Percentiles rank a stretch among this genome's conserved stretches.
Conservation (phyloP, 352 stramenopile species). For the Pythium pyrilobum region DNA sequence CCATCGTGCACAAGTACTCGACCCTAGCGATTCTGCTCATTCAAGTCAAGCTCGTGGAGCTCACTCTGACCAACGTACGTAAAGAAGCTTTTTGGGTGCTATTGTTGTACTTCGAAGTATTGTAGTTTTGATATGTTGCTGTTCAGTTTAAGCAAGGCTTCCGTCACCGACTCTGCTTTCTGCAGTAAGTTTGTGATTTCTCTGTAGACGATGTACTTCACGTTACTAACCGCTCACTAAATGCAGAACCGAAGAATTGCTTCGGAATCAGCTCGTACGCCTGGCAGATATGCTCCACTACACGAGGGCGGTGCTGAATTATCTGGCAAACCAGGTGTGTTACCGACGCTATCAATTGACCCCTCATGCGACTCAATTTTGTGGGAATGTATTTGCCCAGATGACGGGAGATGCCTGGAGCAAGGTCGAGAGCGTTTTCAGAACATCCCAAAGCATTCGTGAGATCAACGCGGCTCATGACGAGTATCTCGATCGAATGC, state of each 20-base stretch:
- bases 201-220: neutral
- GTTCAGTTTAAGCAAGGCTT: slow-evolving; percentile 54
- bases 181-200: slow-evolving; percentile 30
- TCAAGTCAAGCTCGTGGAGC: slow-evolving; percentile 63
- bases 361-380: no score
- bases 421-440: slow-evolving; percentile 14
- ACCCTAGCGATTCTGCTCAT: slow-evolving; percentile 45
- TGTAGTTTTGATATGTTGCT: no score
- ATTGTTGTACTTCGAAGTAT: neutral
- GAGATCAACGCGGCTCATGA: slow-evolving; percentile 64
- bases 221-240: neutral
- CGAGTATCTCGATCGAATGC: slow-evolving; percentile 50
- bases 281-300: slow-evolving; percentile 76
- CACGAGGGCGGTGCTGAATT: slow-evolving; percentile 57
- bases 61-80: slow-evolving; percentile 45
- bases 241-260: slow-evolving; percentile 37
- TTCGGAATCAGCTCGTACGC: slow-evolving; percentile 41
- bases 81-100: neutral
- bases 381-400: slow-evolving; percentile 8
- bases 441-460: slow-evolving; percentile 18
- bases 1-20: slow-evolving; percentile 61
- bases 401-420: slow-evolving; percentile 23
- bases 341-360: neutral
- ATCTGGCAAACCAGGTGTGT: slow-evolving; percentile 57
- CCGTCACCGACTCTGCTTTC: slow-evolving; percentile 43